These are phyloP conservation scores for Vitis vinifera DNA, from an alignment of 164 flowering plant species.

Conservation along the genomic window DNA sequence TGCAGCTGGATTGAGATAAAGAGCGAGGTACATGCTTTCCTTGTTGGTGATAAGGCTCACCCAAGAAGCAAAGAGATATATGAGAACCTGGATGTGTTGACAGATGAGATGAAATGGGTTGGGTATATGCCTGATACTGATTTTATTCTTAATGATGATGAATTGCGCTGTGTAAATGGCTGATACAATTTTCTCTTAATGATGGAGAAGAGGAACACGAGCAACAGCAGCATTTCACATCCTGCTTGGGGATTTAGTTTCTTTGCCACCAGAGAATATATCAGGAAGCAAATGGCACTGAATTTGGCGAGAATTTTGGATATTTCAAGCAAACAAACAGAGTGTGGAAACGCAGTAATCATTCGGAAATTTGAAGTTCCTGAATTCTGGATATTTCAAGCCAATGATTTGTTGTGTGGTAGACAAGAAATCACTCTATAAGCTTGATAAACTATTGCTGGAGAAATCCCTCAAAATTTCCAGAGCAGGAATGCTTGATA, in stretches of 20 bases:
- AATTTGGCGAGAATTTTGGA: no score
- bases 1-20: constrained; percentile 86
- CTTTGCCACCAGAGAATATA: background rate
- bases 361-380: no score
- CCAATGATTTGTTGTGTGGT: no score
- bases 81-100: constrained; percentile 40
- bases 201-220: constrained; percentile 16
- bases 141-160: constrained; percentile 22
- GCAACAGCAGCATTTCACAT: constrained; percentile 5
- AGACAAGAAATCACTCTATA: no score
- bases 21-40: constrained; percentile 65
- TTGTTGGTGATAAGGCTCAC: constrained; percentile 73
- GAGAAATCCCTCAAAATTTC: no score
- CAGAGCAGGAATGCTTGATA: no score
- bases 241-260: background rate
- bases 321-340: no score
- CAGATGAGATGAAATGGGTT: constrained; percentile 48
- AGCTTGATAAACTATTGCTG: no score
- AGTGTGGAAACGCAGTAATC: no score
- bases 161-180: constrained; percentile 26
- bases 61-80: constrained; percentile 59
- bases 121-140: constrained; percentile 35
- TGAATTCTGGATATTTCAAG: no score
- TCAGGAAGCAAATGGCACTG: background rate
- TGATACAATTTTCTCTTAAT: constrained; percentile 24